Evolutionary conservation across 169 alveolate species (phyloP).

Genomic region (Plasmodium ovale): DNA sequence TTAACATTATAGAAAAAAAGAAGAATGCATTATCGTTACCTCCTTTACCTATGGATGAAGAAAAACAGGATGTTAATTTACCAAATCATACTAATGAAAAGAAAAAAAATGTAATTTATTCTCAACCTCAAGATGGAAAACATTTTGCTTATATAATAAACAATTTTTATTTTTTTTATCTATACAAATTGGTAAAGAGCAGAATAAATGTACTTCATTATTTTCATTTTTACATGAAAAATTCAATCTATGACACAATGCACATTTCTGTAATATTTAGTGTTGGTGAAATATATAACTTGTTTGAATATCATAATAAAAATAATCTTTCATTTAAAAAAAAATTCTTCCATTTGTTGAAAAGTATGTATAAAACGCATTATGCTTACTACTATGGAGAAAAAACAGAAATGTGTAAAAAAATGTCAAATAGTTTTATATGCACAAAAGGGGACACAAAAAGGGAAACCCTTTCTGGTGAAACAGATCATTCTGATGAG

Average conservation of each 20-base stretch:
- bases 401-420: background rate
- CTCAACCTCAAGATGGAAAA: background rate
- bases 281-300: slow-evolving; percentile 32
- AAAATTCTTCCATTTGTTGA: slow-evolving; percentile 13
- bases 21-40: slow-evolving; percentile 40
- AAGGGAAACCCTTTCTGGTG: too few species aligned
- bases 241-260: slow-evolving; percentile 12
- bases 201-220: slow-evolving; percentile 23
- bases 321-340: slow-evolving; percentile 19
- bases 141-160: slow-evolving; percentile 6
- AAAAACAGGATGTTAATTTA: background rate
- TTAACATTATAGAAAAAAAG: slow-evolving; percentile 39
- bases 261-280: slow-evolving; percentile 48
- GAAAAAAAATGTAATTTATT: background rate
- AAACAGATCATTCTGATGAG: background rate
- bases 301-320: slow-evolving; percentile 29
- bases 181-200: slow-evolving; percentile 40
- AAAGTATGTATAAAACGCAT: background rate
- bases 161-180: slow-evolving; percentile 22
- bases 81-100: background rate
- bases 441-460: background rate
- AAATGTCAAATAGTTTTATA: background rate
- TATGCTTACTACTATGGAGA: background rate
- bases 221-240: slow-evolving; percentile 21
- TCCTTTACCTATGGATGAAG: slow-evolving; percentile 54